Conservation (phyloP, 2,329 filamentous ascomycete species). For the Chalara sp. region DNA sequence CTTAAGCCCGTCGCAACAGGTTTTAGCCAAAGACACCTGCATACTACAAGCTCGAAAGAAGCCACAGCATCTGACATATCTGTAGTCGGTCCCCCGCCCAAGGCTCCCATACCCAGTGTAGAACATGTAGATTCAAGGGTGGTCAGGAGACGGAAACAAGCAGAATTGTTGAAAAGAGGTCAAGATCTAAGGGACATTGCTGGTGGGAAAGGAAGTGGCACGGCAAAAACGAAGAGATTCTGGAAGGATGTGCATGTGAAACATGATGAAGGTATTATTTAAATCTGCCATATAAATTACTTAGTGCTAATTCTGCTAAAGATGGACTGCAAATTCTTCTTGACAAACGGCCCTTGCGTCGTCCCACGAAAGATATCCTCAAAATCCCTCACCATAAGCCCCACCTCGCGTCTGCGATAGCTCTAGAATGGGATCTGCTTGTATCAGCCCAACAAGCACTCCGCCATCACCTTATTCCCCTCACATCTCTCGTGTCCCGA, state of each 20-base stretch:
- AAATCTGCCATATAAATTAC: not conserved
- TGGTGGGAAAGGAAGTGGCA: conserved; percentile 31
- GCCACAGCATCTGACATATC: conserved; percentile 37
- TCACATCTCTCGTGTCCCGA: conserved; percentile 79
- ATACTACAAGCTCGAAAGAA: conserved; percentile 17
- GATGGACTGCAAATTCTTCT: conserved; percentile 54
- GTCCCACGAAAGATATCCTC: conserved; percentile 66
- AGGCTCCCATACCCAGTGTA: conserved; percentile 41
- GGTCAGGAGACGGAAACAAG: conserved; percentile 46
- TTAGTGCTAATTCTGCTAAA: conserved; percentile 10
- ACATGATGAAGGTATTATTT: conserved; percentile 52
- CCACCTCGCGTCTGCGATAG: conserved; percentile 77
- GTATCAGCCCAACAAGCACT: conserved; percentile 76
- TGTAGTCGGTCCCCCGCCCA: conserved; percentile 52
- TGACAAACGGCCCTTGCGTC: conserved; percentile 73
- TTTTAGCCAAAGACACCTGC: conserved; percentile 12
- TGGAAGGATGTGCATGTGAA: conserved; percentile 78
- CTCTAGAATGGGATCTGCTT: conserved; percentile 88
- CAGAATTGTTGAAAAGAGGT: conserved; percentile 46
- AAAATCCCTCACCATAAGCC: conserved; percentile 68
- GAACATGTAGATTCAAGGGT: conserved; percentile 34
- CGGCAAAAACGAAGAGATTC: conserved; percentile 61
- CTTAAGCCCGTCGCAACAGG: too few species aligned
- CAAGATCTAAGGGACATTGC: conserved; percentile 37
- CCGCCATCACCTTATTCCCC: conserved; percentile 79